Conservation (phyloP, 257 asterid genomes). For the Gynochthodes officinalis region DNA sequence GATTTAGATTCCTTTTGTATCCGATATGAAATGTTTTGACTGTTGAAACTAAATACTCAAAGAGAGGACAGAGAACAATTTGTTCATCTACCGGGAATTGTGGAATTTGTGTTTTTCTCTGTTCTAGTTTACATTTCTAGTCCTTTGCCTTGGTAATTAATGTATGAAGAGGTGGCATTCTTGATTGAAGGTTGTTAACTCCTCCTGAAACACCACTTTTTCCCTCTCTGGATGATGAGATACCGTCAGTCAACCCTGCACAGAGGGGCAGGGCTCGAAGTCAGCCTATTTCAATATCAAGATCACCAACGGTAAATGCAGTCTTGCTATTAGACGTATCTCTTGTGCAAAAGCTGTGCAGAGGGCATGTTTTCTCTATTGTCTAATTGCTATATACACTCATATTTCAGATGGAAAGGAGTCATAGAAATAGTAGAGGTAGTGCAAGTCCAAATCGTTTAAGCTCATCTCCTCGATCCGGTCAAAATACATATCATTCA, state of each 20-base stretch:
- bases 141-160: slow-evolving; percentile 16
- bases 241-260: slow-evolving; percentile 41
- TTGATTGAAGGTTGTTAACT: slow-evolving; percentile 72
- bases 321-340: neutral
- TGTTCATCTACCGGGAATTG: neutral
- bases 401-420: slow-evolving; percentile 70
- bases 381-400: slow-evolving; percentile 15
- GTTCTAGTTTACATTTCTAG: neutral
- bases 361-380: neutral
- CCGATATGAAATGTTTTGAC: neutral
- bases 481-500: slow-evolving; percentile 47
- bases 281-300: slow-evolving; percentile 77
- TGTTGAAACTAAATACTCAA: neutral
- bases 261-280: slow-evolving; percentile 90
- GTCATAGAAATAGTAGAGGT: slow-evolving; percentile 62
- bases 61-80: neutral
- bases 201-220: slow-evolving; percentile 99
- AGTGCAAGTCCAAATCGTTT: slow-evolving; percentile 89
- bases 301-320: slow-evolving; percentile 69
- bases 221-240: slow-evolving; percentile 83
- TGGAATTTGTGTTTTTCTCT: neutral
- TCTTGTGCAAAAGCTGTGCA: neutral
- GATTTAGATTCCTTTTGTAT: neutral
- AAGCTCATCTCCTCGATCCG: slow-evolving; percentile 78
- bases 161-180: slow-evolving; percentile 22